Percentiles rank a stretch among this genome's conserved stretches.
Evolutionary conservation across 2,329 filamentous ascomycete genomes (phyloP).

Genomic region (Paecilomyces niveus): DNA sequence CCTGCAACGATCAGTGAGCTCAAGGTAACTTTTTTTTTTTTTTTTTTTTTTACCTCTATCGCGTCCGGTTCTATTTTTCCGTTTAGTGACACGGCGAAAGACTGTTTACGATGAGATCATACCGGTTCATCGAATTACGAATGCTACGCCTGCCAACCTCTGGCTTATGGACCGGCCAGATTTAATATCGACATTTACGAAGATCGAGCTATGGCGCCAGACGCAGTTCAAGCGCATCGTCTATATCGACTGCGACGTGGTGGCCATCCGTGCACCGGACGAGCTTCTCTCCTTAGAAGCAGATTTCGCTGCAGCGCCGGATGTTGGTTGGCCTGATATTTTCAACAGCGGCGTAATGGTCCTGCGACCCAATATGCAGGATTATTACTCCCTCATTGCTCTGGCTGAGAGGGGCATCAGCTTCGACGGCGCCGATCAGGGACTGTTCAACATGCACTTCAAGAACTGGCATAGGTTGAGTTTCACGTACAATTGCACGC

Average conservation of each 20-base stretch:
- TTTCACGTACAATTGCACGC: constrained; percentile 96
- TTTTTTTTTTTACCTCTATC: not conserved
- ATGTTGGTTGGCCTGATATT: constrained; percentile 95
- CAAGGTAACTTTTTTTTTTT: constrained; percentile 45
- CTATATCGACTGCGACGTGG: constrained; percentile 88
- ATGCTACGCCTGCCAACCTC: constrained; percentile 71
- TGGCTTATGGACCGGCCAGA: constrained; percentile 88
- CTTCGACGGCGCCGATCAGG: constrained; percentile 96
- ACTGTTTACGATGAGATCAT: constrained; percentile 82
- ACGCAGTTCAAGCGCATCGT: constrained; percentile 86
- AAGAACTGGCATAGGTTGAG: constrained; percentile 77
- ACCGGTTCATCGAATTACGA: constrained; percentile 72
- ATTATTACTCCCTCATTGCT: constrained; percentile 76
- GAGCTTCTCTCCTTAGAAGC: constrained; percentile 71
- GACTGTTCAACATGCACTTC: constrained; percentile 91
- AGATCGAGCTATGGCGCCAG: constrained; percentile 90
- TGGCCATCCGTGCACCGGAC: constrained; percentile 84
- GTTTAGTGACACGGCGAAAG: constrained; percentile 39
- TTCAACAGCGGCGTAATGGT: constrained; percentile 99
- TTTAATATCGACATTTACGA: constrained; percentile 88
- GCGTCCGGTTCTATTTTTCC: not conserved
- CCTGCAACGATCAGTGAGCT: constrained; percentile 70
- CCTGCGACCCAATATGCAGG: constrained; percentile 73
- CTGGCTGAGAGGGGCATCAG: constrained; percentile 82
- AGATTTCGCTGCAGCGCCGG: constrained; percentile 68